Evolutionary conservation across 2,329 filamentous ascomycete genomes (phyloP).

Genomic region (Phialophora expanda): DNA sequence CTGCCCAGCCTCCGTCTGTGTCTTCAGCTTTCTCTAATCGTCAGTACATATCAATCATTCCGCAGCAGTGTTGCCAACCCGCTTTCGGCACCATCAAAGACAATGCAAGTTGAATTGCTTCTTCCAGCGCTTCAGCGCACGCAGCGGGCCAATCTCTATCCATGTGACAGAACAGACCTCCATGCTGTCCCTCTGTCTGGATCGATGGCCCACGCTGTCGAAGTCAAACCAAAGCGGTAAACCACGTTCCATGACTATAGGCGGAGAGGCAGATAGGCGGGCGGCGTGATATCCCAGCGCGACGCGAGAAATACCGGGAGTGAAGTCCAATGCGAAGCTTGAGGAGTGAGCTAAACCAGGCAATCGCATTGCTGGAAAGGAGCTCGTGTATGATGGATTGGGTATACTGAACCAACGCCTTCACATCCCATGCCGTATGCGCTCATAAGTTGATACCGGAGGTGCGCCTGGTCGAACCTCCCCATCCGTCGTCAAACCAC

Average conservation of each 20-base stretch:
- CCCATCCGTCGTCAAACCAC: not conserved
- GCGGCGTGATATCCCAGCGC: not conserved
- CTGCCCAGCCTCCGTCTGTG: no score
- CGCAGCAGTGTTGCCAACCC: not conserved
- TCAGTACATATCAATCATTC: no score
- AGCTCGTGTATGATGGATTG: not conserved
- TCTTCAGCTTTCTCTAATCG: no score
- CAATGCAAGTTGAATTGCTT: not conserved
- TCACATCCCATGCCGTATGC: not conserved
- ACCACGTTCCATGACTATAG: no score
- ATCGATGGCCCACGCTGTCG: no score
- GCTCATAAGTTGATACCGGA: not conserved
- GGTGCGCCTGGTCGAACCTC: not conserved
- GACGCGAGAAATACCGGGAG: not conserved
- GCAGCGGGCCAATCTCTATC: no score
- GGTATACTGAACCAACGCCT: constrained; percentile 9
- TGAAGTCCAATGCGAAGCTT: not conserved
- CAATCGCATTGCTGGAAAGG: not conserved
- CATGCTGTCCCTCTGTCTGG: no score
- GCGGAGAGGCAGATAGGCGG: not conserved
- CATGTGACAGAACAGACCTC: no score
- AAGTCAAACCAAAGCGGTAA: no score
- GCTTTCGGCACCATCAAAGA: not conserved
- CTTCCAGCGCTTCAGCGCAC: not conserved
- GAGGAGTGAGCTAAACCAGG: not conserved